phyloP scores from a whole-genome alignment of 371 early-diverging fungal genomes.

The Actinomortierella ambigua region DNA sequence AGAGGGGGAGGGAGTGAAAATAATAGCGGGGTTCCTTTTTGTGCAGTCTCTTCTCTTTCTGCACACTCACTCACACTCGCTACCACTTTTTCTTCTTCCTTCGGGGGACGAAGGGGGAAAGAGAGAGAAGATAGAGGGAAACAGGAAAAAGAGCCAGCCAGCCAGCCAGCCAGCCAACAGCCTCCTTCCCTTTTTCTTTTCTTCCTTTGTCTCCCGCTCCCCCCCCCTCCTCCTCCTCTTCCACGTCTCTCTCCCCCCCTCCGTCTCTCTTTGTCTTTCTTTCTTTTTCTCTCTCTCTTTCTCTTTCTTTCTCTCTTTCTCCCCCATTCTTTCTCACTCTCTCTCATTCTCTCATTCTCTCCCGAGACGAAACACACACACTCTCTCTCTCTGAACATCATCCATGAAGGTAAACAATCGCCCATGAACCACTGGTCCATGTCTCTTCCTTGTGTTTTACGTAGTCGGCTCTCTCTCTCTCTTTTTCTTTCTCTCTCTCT shows the following conservation, averaged over 20 bases:
- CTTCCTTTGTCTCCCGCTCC: background rate
- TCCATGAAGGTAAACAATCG: too few species aligned
- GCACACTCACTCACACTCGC: background rate
- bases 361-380: background rate
- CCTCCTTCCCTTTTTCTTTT: background rate
- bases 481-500: background rate
- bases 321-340: background rate
- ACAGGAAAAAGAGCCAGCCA: too few species aligned
- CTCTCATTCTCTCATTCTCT: background rate
- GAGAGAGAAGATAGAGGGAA: background rate
- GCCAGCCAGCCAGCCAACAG: background rate
- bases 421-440: background rate
- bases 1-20: background rate
- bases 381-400: too few species aligned
- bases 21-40: background rate
- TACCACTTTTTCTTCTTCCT: background rate
- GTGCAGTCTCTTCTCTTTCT: background rate
- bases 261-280: background rate
- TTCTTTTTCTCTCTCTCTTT: background rate
- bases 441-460: background rate
- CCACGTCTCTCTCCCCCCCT: background rate
- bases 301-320: background rate
- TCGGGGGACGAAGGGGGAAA: background rate
- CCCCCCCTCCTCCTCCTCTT: background rate
- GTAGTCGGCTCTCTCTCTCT: background rate